Evolutionary conservation across 2,329 filamentous ascomycete species (phyloP).

Genomic region (Penicillium sclerotigenum): DNA sequence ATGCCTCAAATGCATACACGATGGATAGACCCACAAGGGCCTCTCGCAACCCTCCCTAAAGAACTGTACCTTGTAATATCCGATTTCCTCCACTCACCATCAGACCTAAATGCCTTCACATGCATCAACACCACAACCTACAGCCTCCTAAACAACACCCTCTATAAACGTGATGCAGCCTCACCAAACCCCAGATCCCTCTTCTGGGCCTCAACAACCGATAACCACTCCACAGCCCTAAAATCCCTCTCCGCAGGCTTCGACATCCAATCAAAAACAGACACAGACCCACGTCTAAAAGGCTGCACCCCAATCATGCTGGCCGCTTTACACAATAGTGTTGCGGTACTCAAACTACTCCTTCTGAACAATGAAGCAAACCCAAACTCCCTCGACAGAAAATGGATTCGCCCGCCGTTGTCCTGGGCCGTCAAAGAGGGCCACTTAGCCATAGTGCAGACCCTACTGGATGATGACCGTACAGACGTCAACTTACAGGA

Average conservation of each 20-base stretch:
- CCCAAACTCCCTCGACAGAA: conserved; percentile 18
- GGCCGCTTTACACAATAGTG: conserved; percentile 16
- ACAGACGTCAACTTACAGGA: conserved; percentile 21
- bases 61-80: conserved; percentile 19
- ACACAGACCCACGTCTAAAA: conserved; percentile 11
- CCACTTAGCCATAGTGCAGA: conserved; percentile 12
- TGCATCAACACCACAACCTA: conserved; percentile 13
- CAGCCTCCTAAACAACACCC: conserved; percentile 11
- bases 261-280: conserved; percentile 13
- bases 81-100: conserved; percentile 4
- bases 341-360: conserved; percentile 10
- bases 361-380: conserved; percentile 13
- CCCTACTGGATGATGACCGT: conserved; percentile 15
- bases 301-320: conserved; percentile 20
- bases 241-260: conserved; percentile 16
- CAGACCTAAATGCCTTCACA: conserved; percentile 18
- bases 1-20: conserved; percentile 4
- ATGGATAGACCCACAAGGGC: neutral
- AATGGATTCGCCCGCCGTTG: conserved; percentile 19
- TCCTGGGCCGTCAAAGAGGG: conserved; percentile 20
- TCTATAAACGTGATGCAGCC: conserved; percentile 19
- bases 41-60: conserved; percentile 10
- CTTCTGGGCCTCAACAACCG: conserved; percentile 20
- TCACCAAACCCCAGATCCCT: conserved; percentile 11
- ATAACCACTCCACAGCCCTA: conserved; percentile 8